Base-by-base conservation (phyloP, 257 asterid genomes). In the Solanum rostratum region DNA sequence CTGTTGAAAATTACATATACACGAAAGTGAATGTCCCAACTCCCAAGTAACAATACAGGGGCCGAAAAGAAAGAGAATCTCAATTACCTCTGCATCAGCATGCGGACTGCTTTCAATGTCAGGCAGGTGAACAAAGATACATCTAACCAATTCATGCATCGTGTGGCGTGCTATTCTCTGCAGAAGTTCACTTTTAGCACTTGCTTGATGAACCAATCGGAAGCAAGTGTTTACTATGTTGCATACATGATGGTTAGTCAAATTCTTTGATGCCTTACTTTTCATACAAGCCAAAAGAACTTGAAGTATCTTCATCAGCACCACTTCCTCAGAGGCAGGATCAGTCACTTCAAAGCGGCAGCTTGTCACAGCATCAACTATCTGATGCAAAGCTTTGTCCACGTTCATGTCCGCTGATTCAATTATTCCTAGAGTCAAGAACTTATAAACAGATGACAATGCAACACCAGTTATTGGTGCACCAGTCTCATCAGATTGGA, bases 381-480 rank as follows among this genome's bases (percentile, higher is more conserved):
- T 92, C 65, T 90, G 94, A 88, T 92, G 92, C 85, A 95, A 87
- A 84, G 98, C 98, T 89, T 90, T 89, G 74, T 93, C 94, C 54
- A 92, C 95, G 88, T 95, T 95, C 89, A 89, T 90, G 70, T 96
- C 90, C 80, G 91, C 84, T 14, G 90, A 86, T 89, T 94, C 95
- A 50, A 97, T 93, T 55, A 97, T 89, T 83, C 92, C 97, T 4
- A 96, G 91, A 86, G 90, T 96, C 88, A 96, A 89, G 87, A 95
- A 90, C 86, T 96, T 96, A 91, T 93, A 92, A 85, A 93, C 95
- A 27, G 98, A 92, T 60, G 99, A 95, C 90, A 96, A 83, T 57
- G 99, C 99, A 86, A 93, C 98, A 52, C 98, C 98, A 80, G 99
- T 96, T 73, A 96, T 95, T 62, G 98, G 98, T 81, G 99, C 98